These are phyloP conservation scores for Blastobotrys proliferans DNA, from an alignment of 1,139 yeast species.

Conservation along the genomic window DNA sequence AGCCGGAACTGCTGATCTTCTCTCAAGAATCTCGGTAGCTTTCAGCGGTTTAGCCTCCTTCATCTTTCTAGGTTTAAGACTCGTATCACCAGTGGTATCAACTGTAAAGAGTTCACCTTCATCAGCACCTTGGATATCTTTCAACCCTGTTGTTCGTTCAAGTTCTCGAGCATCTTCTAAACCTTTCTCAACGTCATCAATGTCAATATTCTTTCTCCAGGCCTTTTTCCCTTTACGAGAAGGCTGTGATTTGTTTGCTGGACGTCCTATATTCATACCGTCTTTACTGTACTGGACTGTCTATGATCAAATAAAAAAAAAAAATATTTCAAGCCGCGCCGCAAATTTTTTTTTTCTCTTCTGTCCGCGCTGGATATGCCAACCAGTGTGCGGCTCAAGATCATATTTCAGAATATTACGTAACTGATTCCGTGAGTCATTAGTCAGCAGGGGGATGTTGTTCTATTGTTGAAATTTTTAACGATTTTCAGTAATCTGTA, in stretches of 20 bases:
- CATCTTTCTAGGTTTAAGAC: constrained; percentile 32
- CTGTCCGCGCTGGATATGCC: too few relatives aligned
- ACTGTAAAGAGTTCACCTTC: constrained; percentile 57
- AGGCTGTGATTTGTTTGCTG: constrained; percentile 46
- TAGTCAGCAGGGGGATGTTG: too few relatives aligned
- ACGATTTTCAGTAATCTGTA: too few relatives aligned
- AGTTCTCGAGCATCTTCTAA: constrained; percentile 67
- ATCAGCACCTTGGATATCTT: constrained; percentile 20
- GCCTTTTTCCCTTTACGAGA: constrained; percentile 92
- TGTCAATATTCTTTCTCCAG: constrained; percentile 93
- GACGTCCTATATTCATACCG: constrained; percentile 34
- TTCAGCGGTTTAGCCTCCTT: constrained; percentile 47
- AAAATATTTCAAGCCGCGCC: not conserved
- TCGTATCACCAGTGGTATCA: constrained; percentile 63
- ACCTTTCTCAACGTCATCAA: constrained; percentile 69
- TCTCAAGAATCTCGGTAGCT: constrained; percentile 71
- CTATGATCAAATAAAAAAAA: not conserved
- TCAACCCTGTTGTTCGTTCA: constrained; percentile 42
- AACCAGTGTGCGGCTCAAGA: too few relatives aligned
- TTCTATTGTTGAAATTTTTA: too few relatives aligned
- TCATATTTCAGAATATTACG: too few relatives aligned
- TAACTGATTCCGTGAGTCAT: too few relatives aligned
- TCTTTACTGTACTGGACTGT: constrained; percentile 6
- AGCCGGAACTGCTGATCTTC: constrained; percentile 74
- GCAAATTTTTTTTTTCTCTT: not conserved